phyloP scores from a whole-genome alignment of 768 basidiomycete species.

The Chalciporus sphaerocephalus region DNA sequence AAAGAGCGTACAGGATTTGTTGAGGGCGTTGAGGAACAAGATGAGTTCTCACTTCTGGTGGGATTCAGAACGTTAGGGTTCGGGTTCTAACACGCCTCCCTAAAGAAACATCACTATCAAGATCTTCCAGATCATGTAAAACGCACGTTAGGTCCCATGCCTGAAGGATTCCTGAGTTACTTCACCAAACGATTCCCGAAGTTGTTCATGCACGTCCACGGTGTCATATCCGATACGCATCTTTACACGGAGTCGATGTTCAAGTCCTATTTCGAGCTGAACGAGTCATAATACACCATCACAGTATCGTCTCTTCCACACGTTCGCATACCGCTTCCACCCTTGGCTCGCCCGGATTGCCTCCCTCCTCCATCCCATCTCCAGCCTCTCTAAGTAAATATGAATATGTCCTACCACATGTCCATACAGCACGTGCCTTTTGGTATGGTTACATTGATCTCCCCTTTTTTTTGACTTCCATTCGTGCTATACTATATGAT shows the following conservation, averaged over 20 bases:
- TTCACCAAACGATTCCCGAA: constrained; percentile 91
- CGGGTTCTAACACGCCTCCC: constrained; percentile 9
- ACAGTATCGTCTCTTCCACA: not conserved
- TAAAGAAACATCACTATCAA: constrained; percentile 95
- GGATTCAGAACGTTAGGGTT: not conserved
- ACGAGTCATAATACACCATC: constrained; percentile 41
- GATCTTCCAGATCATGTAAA: constrained; percentile 92
- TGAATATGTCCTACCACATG: constrained; percentile 8
- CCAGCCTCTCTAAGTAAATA: too few relatives aligned
- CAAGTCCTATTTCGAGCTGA: constrained; percentile 78
- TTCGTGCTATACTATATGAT: not conserved
- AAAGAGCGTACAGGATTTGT: constrained; percentile 81
- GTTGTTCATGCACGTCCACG: constrained; percentile 88
- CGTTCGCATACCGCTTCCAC: too few relatives aligned
- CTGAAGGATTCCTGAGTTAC: constrained; percentile 87
- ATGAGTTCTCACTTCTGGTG: constrained; percentile 53
- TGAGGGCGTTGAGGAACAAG: constrained; percentile 94
- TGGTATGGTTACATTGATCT: constrained; percentile 1
- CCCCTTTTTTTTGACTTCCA: not conserved
- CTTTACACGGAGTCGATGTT: constrained; percentile 87
- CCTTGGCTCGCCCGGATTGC: too few relatives aligned
- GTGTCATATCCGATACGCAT: constrained; percentile 69
- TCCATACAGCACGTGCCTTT: constrained; percentile 7
- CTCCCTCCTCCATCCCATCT: too few relatives aligned
- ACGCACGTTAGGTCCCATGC: constrained; percentile 84